Percentiles rank a stretch among this genome's conserved stretches.
phyloP scores from a whole-genome alignment of 768 basidiomycete genomes.

The Crassisporium funariophilum region DNA sequence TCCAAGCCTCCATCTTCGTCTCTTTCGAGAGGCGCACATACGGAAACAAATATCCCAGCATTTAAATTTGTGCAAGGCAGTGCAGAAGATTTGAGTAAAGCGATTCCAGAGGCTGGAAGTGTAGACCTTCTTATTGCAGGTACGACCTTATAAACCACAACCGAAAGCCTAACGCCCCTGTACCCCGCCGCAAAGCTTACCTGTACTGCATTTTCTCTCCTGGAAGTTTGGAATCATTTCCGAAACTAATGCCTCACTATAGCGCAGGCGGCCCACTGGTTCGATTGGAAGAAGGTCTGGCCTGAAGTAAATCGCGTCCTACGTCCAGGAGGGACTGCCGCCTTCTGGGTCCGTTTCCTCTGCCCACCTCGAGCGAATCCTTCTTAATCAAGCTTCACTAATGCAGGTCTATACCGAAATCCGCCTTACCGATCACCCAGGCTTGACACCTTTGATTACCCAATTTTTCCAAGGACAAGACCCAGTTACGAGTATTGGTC shows the following conservation, averaged over 20 bases:
- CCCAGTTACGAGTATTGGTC: conserved; percentile 56
- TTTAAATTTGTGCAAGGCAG: conserved; percentile 35
- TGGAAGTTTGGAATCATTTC: background rate
- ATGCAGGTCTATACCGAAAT: conserved; percentile 69
- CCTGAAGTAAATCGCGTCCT: conserved; percentile 64
- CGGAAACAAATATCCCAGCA: conserved; percentile 7
- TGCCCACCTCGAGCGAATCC: background rate
- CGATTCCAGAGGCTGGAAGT: conserved; percentile 44
- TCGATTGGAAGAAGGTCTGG: conserved; percentile 74
- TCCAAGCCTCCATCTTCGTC: background rate
- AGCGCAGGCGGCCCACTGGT: conserved; percentile 87
- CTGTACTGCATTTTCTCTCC: background rate
- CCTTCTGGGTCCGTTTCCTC: conserved; percentile 63
- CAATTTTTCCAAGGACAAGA: conserved; percentile 65
- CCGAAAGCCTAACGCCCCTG: no score
- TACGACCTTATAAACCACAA: conserved; percentile 18
- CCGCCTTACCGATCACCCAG: conserved; percentile 61
- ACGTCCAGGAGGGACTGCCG: conserved; percentile 62
- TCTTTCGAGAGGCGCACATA: conserved; percentile 2
- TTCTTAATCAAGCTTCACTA: background rate
- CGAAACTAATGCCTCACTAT: background rate
- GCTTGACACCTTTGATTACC: conserved; percentile 58
- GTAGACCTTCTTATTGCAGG: conserved; percentile 74
- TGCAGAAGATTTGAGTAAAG: conserved; percentile 57
- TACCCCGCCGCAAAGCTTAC: no score